Conservation (phyloP, 805 yeast species). For the Clavispora santaluciae region DNA sequence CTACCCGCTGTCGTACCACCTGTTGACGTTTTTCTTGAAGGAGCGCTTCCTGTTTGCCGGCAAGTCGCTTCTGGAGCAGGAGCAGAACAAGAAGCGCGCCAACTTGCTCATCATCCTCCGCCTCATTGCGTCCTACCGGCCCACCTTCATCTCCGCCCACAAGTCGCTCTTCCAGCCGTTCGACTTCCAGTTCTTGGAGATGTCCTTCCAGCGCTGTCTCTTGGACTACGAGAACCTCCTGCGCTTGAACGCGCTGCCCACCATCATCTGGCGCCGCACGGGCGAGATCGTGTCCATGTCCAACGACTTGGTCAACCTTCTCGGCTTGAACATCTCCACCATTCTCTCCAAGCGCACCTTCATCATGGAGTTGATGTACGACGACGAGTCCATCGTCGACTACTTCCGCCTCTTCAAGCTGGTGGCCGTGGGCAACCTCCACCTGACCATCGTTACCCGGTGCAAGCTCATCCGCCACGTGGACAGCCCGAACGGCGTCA, state of each 20-base stretch:
- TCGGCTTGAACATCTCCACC: constrained; percentile 58
- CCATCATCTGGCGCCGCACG: constrained; percentile 80
- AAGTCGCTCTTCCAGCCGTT: constrained; percentile 62
- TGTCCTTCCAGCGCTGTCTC: constrained; percentile 41
- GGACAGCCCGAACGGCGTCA: constrained; percentile 10
- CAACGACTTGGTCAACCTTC: constrained; percentile 64
- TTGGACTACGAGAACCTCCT: constrained; percentile 42
- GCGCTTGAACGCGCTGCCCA: constrained; percentile 64
- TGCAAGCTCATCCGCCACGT: constrained; percentile 41
- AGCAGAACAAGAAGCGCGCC: constrained; percentile 25
- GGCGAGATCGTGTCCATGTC: constrained; percentile 81
- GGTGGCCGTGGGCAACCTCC: constrained; percentile 65
- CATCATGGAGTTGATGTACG: constrained; percentile 73
- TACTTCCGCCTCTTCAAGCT: constrained; percentile 69
- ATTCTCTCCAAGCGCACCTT: constrained; percentile 56
- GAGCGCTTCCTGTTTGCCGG: constrained; percentile 51
- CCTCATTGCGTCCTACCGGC: constrained; percentile 62
- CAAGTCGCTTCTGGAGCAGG: constrained; percentile 22
- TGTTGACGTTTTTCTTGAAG: constrained; percentile 51
- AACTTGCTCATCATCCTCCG: constrained; percentile 43
- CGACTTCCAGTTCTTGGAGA: constrained; percentile 53
- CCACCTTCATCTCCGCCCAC: constrained; percentile 73
- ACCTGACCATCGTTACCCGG: constrained; percentile 47
- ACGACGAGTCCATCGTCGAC: constrained; percentile 66
- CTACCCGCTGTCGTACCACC: constrained; percentile 61